Evolutionary conservation across 225 moss, liverwort and hornwort genomes (phyloP), one percentile per base, ranked within the genome.

Genomic region (Lunularia cruciata): DNA sequence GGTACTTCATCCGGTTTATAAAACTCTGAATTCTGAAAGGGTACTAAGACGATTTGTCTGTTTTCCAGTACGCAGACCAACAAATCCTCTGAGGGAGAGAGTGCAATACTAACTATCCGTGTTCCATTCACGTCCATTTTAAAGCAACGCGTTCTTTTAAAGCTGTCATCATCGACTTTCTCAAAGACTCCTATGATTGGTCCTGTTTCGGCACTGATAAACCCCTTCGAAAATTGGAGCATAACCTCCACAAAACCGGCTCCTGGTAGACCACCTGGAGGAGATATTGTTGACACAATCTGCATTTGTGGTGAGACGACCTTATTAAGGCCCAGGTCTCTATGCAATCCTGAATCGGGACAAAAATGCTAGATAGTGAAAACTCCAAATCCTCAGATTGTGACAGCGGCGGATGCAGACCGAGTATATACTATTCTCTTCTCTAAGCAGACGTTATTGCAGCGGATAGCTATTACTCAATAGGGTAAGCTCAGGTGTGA

Each of bases 151-250:
- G 85, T 88, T 69, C 88, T 88, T 75, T 83, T 95, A 8, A 80
- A 95, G 49, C 79, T 83, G 2, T 84, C 86, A 6, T 95, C 92
- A 55, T 90, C 87, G 0, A 83, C 73, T 70, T 92, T 90, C 22
- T 90, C 90, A 49, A 84, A 92, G 5, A 95, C 62, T 30, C 78
- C 80, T 5, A 92, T 67, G 36, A 72, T 56, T 39, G 87, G 88
- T 9, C 73, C 73, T 34, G 74, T 33, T 77, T 87, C 82, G 15
- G 92, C 92, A 30, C 87, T 85, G 8, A 95, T 77, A 60, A 95
- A 90, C 23, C 95, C 95, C 75, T 92, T 95, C 5, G 95, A 95
- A 58, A 90, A 90, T 60, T 88, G 92, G 13, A 87, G 79, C n/a
- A 95, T 87, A 39, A 77, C 63, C 4, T 89, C 88, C 0, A 84